Evolutionary conservation across 148 eudicot genomes (phyloP).

Genomic region (Rhododendron ferrugineum): DNA sequence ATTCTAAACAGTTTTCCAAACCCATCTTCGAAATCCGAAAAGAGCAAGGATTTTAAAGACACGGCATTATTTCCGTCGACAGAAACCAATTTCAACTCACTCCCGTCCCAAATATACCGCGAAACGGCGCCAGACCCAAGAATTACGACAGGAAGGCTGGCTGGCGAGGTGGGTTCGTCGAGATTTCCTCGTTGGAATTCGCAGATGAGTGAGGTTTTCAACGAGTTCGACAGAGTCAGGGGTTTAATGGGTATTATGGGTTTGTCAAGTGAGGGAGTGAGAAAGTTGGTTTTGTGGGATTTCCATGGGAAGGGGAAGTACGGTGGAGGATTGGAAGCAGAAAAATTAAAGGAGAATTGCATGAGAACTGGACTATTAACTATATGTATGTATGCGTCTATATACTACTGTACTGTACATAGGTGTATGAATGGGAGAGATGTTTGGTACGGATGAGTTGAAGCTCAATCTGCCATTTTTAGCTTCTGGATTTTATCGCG

Average conservation of each 20-base stretch:
- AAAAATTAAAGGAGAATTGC: constrained; percentile 19
- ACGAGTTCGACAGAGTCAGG: constrained; percentile 20
- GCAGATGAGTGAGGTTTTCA: constrained; percentile 25
- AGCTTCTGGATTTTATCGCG: neutral
- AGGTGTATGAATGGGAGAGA: neutral
- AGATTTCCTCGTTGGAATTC: constrained; percentile 20
- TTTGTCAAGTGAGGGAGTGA: neutral
- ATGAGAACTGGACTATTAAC: constrained; percentile 19
- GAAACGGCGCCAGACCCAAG: constrained; percentile 39
- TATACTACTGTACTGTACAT: too few relatives aligned
- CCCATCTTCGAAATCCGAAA: constrained; percentile 41
- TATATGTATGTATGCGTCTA: neutral
- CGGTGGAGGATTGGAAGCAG: constrained; percentile 16
- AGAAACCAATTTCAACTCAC: constrained; percentile 45
- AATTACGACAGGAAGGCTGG: constrained; percentile 50
- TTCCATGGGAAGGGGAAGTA: constrained; percentile 19
- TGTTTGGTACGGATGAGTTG: neutral
- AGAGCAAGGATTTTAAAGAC: constrained; percentile 14
- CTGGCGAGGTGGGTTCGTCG: constrained; percentile 15
- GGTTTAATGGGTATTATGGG: constrained; percentile 13
- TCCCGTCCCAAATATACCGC: constrained; percentile 53
- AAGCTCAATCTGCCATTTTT: neutral
- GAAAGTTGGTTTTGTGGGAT: constrained; percentile 18
- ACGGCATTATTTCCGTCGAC: constrained; percentile 24
- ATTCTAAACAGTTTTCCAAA: constrained; percentile 30